Conservation (phyloP, 257 asterid genomes). For the Oldenlandia corymbosa region DNA sequence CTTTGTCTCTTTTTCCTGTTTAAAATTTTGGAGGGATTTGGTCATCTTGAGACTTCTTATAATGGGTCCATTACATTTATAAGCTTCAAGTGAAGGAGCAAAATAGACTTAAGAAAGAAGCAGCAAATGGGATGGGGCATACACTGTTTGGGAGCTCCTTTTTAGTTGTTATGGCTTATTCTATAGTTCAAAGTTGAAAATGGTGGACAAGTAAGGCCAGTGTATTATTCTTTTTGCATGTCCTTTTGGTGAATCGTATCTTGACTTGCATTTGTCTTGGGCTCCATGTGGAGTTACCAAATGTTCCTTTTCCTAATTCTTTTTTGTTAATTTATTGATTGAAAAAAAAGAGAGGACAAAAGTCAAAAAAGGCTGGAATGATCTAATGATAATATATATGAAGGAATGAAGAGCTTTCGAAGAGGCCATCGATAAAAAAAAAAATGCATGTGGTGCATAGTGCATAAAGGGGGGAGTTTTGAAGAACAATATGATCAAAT, state of each 20-base stretch:
- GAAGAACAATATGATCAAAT: background rate
- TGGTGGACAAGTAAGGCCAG: constrained; percentile 25
- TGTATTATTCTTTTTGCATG: constrained; percentile 29
- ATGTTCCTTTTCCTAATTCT: constrained; percentile 3
- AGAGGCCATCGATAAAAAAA: background rate
- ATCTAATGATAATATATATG: constrained; percentile 1
- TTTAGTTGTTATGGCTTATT: constrained; percentile 23
- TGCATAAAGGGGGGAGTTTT: no score
- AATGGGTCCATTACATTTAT: constrained; percentile 4
- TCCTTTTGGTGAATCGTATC: constrained; percentile 27
- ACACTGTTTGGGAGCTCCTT: constrained; percentile 17
- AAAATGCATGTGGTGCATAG: no score
- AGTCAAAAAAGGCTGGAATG: constrained; percentile 28
- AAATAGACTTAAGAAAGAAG: constrained; percentile 18
- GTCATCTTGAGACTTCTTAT: background rate
- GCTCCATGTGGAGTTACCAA: constrained; percentile 28
- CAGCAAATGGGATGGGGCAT: constrained; percentile 24
- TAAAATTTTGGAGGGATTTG: background rate
- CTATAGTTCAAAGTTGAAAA: no score
- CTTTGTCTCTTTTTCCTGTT: background rate
- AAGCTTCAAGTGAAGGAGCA: constrained; percentile 17
- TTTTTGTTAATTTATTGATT: constrained; percentile 8
- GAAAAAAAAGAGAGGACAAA: constrained; percentile 22
- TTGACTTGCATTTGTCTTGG: constrained; percentile 35
- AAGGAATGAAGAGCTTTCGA: constrained; percentile 1